phyloP scores from a whole-genome alignment of 768 basidiomycete genomes.

The Russula virescens region DNA sequence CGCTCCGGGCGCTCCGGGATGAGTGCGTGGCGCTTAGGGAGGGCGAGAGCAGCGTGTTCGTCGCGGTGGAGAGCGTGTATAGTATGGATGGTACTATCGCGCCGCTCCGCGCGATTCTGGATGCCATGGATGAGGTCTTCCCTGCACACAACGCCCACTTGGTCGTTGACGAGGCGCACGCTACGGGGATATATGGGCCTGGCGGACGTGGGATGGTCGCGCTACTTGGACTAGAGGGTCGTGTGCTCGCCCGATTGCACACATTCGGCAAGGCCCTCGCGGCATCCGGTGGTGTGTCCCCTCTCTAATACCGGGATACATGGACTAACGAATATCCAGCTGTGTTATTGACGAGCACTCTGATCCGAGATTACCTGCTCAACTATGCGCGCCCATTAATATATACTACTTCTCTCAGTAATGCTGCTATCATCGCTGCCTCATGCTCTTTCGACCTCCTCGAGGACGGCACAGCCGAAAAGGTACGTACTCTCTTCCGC shows the following conservation, averaged over 20 bases:
- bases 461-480: constrained; percentile 55
- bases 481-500: constrained; percentile 35
- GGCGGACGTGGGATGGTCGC: constrained; percentile 71
- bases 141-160: constrained; percentile 62
- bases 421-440: constrained; percentile 66
- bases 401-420: constrained; percentile 83
- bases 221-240: constrained; percentile 59
- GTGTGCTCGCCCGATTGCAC: constrained; percentile 72
- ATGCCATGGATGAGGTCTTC: constrained; percentile 53
- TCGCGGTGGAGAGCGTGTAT: constrained; percentile 86
- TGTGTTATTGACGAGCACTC: constrained; percentile 63
- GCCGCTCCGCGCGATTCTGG: constrained; percentile 42
- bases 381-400: constrained; percentile 91
- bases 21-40: constrained; percentile 44
- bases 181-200: constrained; percentile 84
- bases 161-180: constrained; percentile 80
- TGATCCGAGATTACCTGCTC: constrained; percentile 49
- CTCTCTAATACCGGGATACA: too few species aligned
- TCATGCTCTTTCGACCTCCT: constrained; percentile 79
- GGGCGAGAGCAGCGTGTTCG: constrained; percentile 53
- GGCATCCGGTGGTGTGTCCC: constrained; percentile 69
- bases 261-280: constrained; percentile 93
- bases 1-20: constrained; percentile 39
- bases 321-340: constrained; percentile 39
- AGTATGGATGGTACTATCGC: constrained; percentile 93